Percentiles rank a stretch among this genome's conserved stretches.
Conservation (phyloP, 2,329 filamentous ascomycete genomes). For the Daldinia sp. region DNA sequence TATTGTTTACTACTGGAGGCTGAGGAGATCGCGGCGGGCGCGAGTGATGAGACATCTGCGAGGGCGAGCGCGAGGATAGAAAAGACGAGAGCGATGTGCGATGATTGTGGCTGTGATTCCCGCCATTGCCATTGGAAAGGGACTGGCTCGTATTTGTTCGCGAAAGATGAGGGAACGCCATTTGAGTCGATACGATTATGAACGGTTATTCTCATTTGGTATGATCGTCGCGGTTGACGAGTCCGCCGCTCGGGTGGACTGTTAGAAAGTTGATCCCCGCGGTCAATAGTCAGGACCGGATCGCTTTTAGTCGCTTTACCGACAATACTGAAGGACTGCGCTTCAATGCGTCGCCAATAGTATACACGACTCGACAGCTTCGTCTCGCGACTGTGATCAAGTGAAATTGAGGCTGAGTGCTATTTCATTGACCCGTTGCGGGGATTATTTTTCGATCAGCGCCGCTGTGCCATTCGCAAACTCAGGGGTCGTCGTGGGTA, state of each 20-base stretch:
- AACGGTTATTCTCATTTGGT: conserved; percentile 30
- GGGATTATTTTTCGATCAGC: conserved; percentile 33
- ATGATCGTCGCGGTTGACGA: conserved; percentile 40
- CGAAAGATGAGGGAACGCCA: conserved; percentile 58
- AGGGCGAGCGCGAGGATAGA: conserved; percentile 68
- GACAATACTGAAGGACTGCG: neutral
- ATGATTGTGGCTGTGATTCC: conserved; percentile 54
- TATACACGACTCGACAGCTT: conserved; percentile 9
- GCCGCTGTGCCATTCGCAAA: conserved; percentile 36
- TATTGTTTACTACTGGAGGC: conserved; percentile 62
- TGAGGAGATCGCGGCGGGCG: conserved; percentile 69
- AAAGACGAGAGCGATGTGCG: conserved; percentile 74
- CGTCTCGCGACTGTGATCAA: conserved; percentile 16
- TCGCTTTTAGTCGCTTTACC: conserved; percentile 16
- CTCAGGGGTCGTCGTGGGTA: conserved; percentile 22
- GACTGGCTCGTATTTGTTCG: conserved; percentile 56
- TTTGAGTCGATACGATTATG: conserved; percentile 57
- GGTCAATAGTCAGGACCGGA: conserved; percentile 23
- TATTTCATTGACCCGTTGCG: conserved; percentile 32
- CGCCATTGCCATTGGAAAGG: conserved; percentile 49
- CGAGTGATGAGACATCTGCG: conserved; percentile 67
- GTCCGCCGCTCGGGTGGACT: conserved; percentile 33
- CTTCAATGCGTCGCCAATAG: conserved; percentile 12
- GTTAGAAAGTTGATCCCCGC: conserved; percentile 27
- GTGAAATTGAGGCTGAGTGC: conserved; percentile 22